These are phyloP conservation scores for Vicia sativa DNA, from an alignment of 306 rosid species.

Conservation along the genomic window DNA sequence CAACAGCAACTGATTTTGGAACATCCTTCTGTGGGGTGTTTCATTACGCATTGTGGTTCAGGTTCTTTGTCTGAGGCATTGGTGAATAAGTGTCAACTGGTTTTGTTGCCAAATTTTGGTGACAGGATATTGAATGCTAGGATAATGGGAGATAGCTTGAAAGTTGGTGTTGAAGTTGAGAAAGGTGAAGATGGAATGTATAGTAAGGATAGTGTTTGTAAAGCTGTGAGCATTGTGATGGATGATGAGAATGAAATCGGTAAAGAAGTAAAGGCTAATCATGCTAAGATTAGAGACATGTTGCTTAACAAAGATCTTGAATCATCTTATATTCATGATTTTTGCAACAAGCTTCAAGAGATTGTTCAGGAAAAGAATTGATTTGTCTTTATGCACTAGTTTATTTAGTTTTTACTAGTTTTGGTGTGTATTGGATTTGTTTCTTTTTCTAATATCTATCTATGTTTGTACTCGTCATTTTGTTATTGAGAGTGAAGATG, in stretches of 20 bases:
- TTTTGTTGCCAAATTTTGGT: slow-evolving; percentile 33
- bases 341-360: slow-evolving; percentile 43
- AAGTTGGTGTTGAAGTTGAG: slow-evolving; percentile 46
- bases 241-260: slow-evolving; percentile 38
- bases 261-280: slow-evolving; percentile 35
- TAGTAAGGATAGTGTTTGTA: slow-evolving; percentile 34
- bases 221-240: slow-evolving; percentile 44
- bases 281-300: slow-evolving; percentile 24
- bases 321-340: slow-evolving; percentile 31
- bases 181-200: slow-evolving; percentile 41
- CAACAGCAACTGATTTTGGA: slow-evolving; percentile 38
- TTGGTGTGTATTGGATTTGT: too few species aligned
- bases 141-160: slow-evolving; percentile 35
- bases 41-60: slow-evolving; percentile 45
- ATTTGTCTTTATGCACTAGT: background rate
- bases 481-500: too few species aligned
- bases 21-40: slow-evolving; percentile 48
- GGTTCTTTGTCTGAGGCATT: slow-evolving; percentile 43
- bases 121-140: slow-evolving; percentile 42
- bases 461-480: too few species aligned
- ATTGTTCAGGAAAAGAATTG: slow-evolving; percentile 7
- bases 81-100: slow-evolving; percentile 40
- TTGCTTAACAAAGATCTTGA: slow-evolving; percentile 37
- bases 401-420: too few species aligned
- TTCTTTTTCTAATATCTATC: too few species aligned